Evolutionary conservation across 108 stramenopile genomes (phyloP), one percentile per base, ranked within the genome.

Genomic region (Fistulifera solaris): DNA sequence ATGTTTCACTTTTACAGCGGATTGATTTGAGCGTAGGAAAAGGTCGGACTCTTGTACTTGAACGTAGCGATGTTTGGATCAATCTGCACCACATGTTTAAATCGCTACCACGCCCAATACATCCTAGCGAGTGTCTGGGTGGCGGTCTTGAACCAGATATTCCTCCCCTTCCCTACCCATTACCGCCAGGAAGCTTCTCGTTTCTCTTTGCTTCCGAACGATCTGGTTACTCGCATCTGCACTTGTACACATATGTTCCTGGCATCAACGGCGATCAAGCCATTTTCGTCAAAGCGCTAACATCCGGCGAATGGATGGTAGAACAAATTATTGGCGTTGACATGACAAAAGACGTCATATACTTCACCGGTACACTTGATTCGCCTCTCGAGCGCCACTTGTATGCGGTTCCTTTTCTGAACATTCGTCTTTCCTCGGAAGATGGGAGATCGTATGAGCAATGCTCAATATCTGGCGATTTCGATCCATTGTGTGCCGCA

Each of bases 81-180:
- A 96, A 96, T 61, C 78, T 96, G 38, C 81, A 96, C 60, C 79
- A 94, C 55, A 63, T 89, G 43, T 65, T 94, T 15, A 45, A 80
- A 17, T 52, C 65, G 11, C 52, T 84, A 44, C 65, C 65, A 14
- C 54, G 69, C 48, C 71, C 83, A 0, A 67, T 77, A 28, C 78
- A 80, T 63, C 78, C 78, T 21, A 22, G 59, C 41, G 78, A 80
- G 54, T 77, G 76, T 41, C 44, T 21, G 0, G 60, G 64, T 49
- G 19, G 52, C 6, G 44, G 25, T 0, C 48, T 57, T 2, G 48
- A 48, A 38, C 54, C 55, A 18, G 10, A 41, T 35, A 43, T 61
- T 18, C 50, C 57, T 12, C 68, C 68, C 3, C 27, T 76, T 3
- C 72, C 69, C 1, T 48, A 66, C 21, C 66, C 76, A n/a, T 56